Base-by-base conservation (phyloP, 495 filamentous ascomycete genomes). In the Hypoxylon perforatum region DNA sequence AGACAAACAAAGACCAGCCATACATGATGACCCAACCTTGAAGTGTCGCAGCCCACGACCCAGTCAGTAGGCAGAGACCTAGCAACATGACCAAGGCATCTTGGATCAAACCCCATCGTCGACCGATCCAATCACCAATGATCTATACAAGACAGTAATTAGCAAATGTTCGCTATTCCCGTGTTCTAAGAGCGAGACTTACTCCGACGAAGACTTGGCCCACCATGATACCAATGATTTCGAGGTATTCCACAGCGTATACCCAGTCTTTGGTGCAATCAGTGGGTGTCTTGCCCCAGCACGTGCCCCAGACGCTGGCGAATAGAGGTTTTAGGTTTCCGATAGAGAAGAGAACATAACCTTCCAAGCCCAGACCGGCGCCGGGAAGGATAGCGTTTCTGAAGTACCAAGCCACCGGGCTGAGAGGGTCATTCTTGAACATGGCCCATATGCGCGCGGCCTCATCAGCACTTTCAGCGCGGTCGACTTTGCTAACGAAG, bases 1-100 rank as follows among this genome's bases (percentile, higher is more conserved):
- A 97, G 78, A 97, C 88, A 79, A 96, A 96, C 28, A 97, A 82
- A 17, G 90, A 90, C 89, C 91, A 94, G 53, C 88, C 90, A 73
- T 96, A 97, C 82, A 92, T 95, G 73, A 95, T 93, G 25, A 97
- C 87, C 92, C 93, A 96, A 70, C 93, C 92, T 59, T 96, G 88
- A 61, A 93, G 82, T 42, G 85, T 91, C 3, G 88, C 76, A 61
- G 92, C 93, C 93, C 93, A 96, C 7, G 90, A 88, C 50, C 91
- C 90, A 30, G 90, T 93, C 39, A 96, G 85, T 91, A 96, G 93
- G 64, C 94, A 47, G 28, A 96, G 80, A 79, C 93, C 93, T 67
- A 94, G 65, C 67, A 96, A 90, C 93, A 96, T 97, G 83, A 97
- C 91, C 8, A 86, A 52, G n/a, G 92, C 92, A 78, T 97, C 93